A percentile compares a stretch with the other conserved stretches of the same genome.
These are phyloP conservation scores for Phytopythium kandeliae DNA, from an alignment of 352 stramenopile genomes.

Conservation along the genomic window DNA sequence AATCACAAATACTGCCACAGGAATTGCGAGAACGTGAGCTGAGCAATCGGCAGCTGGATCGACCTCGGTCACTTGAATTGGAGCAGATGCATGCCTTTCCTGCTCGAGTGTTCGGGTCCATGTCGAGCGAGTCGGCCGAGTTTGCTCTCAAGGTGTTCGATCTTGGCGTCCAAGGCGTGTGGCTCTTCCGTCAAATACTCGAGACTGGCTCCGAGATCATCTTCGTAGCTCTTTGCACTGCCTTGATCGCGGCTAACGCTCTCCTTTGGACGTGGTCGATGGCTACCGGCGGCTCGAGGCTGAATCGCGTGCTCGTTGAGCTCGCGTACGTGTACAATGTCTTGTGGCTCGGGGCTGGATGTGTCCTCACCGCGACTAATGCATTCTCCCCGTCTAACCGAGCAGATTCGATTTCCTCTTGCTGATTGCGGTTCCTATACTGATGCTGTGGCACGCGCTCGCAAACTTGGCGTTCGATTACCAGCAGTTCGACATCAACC, in stretches of 20 bases:
- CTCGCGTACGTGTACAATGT: conserved; percentile 6
- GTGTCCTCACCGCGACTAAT: too few species aligned
- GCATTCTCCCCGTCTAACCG: too few species aligned
- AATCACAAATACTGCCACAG: too few species aligned
- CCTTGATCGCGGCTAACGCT: not conserved
- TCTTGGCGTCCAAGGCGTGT: conserved; percentile 2
- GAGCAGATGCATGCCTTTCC: too few species aligned
- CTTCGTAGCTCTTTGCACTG: not conserved
- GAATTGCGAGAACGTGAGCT: too few species aligned
- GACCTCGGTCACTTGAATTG: too few species aligned
- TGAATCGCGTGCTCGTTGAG: not conserved
- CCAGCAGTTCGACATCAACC: conserved; percentile 8
- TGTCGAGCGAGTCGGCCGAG: not conserved
- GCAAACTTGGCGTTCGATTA: conserved; percentile 23
- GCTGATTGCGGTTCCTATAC: conserved; percentile 19
- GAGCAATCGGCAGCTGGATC: too few species aligned
- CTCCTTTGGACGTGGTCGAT: conserved; percentile 3
- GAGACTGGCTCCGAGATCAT: not conserved
- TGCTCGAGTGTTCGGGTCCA: too few species aligned
- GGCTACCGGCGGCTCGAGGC: not conserved
- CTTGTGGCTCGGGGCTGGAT: too few species aligned
- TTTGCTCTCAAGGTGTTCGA: conserved; percentile 6
- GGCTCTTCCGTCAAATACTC: conserved; percentile 12
- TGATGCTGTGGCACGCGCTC: conserved; percentile 21
- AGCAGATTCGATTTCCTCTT: conserved; percentile 30